Conservation (phyloP, 345 rosid genomes). For the Acer campestre region DNA sequence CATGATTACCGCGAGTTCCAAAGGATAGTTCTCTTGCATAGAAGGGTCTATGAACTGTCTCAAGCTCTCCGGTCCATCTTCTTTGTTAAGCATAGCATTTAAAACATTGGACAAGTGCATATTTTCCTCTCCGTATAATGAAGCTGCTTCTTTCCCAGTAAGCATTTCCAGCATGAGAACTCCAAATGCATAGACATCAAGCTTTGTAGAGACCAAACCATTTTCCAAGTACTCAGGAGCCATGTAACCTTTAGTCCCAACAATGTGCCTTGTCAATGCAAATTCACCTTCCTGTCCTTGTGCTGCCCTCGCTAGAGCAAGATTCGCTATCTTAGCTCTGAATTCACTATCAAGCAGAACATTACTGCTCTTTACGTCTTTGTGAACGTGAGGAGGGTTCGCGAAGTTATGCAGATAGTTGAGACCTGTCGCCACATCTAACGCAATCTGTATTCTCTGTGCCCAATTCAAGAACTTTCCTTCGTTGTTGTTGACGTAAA, state of each 20-base stretch:
- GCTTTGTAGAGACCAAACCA: conserved; percentile 69
- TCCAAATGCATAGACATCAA: conserved; percentile 88
- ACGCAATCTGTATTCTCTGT: conserved; percentile 60
- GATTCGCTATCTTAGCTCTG: conserved; percentile 58
- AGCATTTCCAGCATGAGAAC: conserved; percentile 65
- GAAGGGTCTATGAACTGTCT: conserved; percentile 43
- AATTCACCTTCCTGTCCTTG: conserved; percentile 49
- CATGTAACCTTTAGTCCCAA: conserved; percentile 84
- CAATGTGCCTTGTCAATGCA: conserved; percentile 74
- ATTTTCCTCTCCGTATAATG: conserved; percentile 36
- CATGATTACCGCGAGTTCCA: conserved; percentile 41
- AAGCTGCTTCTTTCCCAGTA: conserved; percentile 61
- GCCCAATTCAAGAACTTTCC: conserved; percentile 50
- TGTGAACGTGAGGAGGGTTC: conserved; percentile 57
- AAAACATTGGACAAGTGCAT: conserved; percentile 32
- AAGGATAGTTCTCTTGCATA: conserved; percentile 43
- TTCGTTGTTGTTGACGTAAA: conserved; percentile 28
- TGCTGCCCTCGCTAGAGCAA: conserved; percentile 54
- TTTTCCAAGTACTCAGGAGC: conserved; percentile 87
- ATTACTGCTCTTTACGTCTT: conserved; percentile 47
- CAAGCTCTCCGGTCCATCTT: conserved; percentile 30
- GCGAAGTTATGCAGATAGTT: conserved; percentile 75
- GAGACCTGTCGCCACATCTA: conserved; percentile 79
- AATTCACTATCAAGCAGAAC: conserved; percentile 54
- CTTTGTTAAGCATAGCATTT: conserved; percentile 22